Evolutionary conservation across 306 rosid species (phyloP).

Genomic region (Abrus precatorius): DNA sequence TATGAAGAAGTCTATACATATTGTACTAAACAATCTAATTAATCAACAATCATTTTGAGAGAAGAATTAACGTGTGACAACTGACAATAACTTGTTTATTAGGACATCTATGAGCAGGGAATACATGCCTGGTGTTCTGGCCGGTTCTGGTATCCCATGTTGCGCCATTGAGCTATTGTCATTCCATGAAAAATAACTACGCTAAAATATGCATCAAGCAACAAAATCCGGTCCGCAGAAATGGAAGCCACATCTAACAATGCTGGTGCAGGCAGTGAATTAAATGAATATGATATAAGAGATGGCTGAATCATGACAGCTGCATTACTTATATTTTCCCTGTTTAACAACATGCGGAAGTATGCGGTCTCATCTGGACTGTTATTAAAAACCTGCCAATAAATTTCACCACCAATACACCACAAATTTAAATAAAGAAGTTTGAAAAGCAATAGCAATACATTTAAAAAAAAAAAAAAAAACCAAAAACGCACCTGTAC

Average conservation of each 20-base stretch:
- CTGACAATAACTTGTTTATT: conserved; percentile 22
- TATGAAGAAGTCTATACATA: conserved; percentile 19
- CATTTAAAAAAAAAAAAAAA: not conserved
- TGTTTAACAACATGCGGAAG: conserved; percentile 84
- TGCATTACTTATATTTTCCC: conserved; percentile 87
- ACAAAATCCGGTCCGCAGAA: conserved; percentile 77
- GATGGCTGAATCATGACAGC: conserved; percentile 97
- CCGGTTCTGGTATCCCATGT: conserved; percentile 87
- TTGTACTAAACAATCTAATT: not conserved
- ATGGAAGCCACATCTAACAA: conserved; percentile 89
- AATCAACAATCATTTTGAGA: not conserved
- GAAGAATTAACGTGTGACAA: conserved; percentile 1
- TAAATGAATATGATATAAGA: conserved; percentile 78
- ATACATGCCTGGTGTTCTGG: conserved; percentile 77
- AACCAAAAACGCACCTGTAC: conserved; percentile 66
- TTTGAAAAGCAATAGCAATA: not conserved
- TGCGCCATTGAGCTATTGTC: conserved; percentile 97
- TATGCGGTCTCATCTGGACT: conserved; percentile 96
- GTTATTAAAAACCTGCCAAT: conserved; percentile 85
- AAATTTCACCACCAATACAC: conserved; percentile 35
- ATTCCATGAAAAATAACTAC: conserved; percentile 91
- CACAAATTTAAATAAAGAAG: conserved; percentile 2
- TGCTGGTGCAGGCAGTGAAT: conserved; percentile 82
- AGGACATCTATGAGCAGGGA: conserved; percentile 11
- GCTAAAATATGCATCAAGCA: conserved; percentile 88